Base-by-base conservation (phyloP, 768 basidiomycete genomes). In the Leccinum arenicola region DNA sequence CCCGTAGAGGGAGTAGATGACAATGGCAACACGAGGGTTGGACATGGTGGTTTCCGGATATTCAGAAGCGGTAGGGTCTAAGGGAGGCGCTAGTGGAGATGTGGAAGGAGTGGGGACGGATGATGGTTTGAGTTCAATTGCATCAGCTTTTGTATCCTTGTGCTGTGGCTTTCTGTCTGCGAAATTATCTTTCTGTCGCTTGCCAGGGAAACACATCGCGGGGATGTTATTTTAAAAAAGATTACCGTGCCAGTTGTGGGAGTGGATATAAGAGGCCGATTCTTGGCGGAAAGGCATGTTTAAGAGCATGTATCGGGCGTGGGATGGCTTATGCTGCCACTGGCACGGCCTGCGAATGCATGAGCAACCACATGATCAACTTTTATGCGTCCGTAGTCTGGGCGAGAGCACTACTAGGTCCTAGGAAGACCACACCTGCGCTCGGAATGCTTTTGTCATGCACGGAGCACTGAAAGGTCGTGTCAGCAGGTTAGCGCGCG, bases 1-100 rank as follows among this genome's bases (percentile, higher is more conserved):
- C 40, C 82, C 82, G 60, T 82, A 82, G 61, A 82, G 68, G 52
- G 81, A 70, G 69, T 83, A 82, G 70, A 83, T 75, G 38, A 80
- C 61, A 62, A 80, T 80, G 38, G 79, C 80, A 38, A 81, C 66
- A 48, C 70, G 73, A 17, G 79, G 79, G 17, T 62, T 45, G 11
- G 74, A 61, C 64, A 61, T 65, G 7, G 36, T 40, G 33, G 17
- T 33, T 33, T 53, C 23, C 9, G 53, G 10, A 17, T 48, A 23
- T 17, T 52, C n/a, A 35, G 60, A 12, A 15, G 52, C 2, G 19
- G 55, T 54, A 27, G 38, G 56, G 11, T 56, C 51, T 23, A 38
- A 55, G 12, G 59, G 10, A 23, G 40, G 35, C 15, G 31, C 15
- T 8, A 59, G 55, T 12, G 62, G 15, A 40, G 50, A 52, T 21